phyloP scores from a whole-genome alignment of 495 filamentous ascomycete species.

The Annulohypoxylon stygium region DNA sequence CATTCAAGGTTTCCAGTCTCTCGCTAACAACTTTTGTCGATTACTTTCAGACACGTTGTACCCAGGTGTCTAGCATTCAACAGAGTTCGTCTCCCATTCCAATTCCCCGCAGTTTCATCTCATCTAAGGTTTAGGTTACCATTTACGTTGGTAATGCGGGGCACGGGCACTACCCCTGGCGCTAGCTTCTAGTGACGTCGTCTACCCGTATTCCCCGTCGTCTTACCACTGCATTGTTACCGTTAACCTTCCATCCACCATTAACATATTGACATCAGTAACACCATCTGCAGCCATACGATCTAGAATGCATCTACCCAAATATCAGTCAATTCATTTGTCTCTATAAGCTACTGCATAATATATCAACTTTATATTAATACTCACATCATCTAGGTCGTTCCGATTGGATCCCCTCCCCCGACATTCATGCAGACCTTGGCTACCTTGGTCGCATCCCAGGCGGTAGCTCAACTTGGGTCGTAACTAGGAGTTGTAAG shows the following conservation, averaged over 20 bases:
- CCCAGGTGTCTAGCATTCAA: background rate
- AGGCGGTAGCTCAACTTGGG: conserved; percentile 23
- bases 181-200: conserved; percentile 29
- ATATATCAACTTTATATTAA: conserved; percentile 8
- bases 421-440: conserved; percentile 9
- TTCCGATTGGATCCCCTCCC: background rate
- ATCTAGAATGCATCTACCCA: background rate
- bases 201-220: background rate
- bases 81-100: background rate
- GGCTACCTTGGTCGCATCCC: conserved; percentile 13
- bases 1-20: background rate
- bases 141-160: conserved; percentile 13
- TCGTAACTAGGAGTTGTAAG: background rate
- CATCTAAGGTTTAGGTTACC: background rate
- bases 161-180: conserved; percentile 17
- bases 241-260: background rate
- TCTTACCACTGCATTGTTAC: background rate
- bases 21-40: conserved; percentile 9
- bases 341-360: background rate
- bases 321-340: background rate
- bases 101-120: conserved; percentile 25
- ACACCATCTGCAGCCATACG: background rate
- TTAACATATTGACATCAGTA: background rate
- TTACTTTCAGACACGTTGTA: background rate
- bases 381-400: background rate